Evolutionary conservation across 108 stramenopile species (phyloP).

Genomic region (Discostella pseudostelligera): DNA sequence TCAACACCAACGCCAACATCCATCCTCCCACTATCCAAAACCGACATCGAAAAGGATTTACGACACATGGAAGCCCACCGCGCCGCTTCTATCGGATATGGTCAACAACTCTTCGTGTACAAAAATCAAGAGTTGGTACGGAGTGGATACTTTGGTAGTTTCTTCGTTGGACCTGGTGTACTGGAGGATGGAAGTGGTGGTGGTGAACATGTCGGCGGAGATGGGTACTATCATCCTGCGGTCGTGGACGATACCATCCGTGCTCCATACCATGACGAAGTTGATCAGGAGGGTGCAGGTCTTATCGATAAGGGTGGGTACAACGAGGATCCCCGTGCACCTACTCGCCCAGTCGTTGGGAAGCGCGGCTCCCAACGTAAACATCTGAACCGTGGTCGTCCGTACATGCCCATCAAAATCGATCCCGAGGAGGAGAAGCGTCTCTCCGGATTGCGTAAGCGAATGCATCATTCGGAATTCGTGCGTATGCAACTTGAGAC

Average conservation of each 20-base stretch:
- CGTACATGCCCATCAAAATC: slow-evolving; percentile 77
- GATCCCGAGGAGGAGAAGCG: slow-evolving; percentile 92
- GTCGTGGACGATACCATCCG: too few relatives aligned
- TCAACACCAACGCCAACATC: too few relatives aligned
- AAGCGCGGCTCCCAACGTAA: too few relatives aligned
- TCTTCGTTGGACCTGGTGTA: slow-evolving; percentile 50
- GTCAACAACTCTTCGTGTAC: slow-evolving; percentile 72
- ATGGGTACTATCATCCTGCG: too few relatives aligned
- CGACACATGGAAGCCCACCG: slow-evolving; percentile 83
- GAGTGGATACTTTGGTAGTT: slow-evolving; percentile 47
- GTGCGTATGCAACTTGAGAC: slow-evolving; percentile 75
- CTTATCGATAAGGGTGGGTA: too few relatives aligned
- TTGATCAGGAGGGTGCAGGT: too few relatives aligned
- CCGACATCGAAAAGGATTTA: slow-evolving; percentile 77
- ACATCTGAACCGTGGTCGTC: background rate
- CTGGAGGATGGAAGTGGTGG: too few relatives aligned
- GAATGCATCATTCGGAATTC: slow-evolving; percentile 71
- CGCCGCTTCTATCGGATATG: slow-evolving; percentile 66
- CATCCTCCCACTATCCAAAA: slow-evolving; percentile 43
- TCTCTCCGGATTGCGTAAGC: slow-evolving; percentile 59
- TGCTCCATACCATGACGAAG: too few relatives aligned
- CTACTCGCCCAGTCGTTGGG: too few relatives aligned
- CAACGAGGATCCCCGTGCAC: too few relatives aligned
- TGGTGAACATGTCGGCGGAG: too few relatives aligned
- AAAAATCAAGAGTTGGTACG: slow-evolving; percentile 53